These are phyloP conservation scores for Metarhizium sp. DNA, from an alignment of 2,329 filamentous ascomycete species.

Conservation along the genomic window DNA sequence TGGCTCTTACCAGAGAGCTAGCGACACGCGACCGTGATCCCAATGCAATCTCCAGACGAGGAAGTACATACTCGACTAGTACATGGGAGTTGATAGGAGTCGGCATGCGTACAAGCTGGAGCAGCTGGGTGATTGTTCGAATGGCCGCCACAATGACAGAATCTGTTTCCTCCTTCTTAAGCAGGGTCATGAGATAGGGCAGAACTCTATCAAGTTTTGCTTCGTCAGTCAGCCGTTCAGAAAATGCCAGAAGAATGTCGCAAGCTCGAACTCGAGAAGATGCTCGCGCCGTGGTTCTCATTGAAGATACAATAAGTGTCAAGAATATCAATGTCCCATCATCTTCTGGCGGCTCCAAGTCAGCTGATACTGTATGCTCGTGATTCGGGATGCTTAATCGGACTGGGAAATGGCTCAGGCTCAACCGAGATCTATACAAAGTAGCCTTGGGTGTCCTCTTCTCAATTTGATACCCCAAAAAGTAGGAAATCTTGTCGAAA, in stretches of 20 bases:
- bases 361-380: conserved; percentile 56
- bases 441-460: conserved; percentile 21
- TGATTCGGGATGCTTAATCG: conserved; percentile 81
- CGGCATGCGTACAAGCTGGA: conserved; percentile 80
- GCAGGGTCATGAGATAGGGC: conserved; percentile 75
- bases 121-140: conserved; percentile 76
- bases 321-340: conserved; percentile 91
- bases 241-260: conserved; percentile 84
- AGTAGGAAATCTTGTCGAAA: conserved; percentile 96
- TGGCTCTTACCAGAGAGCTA: conserved; percentile 68
- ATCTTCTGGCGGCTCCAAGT: conserved; percentile 56
- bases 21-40: conserved; percentile 36
- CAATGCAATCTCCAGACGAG: conserved; percentile 48
- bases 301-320: conserved; percentile 76
- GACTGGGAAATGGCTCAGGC: conserved; percentile 63
- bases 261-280: conserved; percentile 84
- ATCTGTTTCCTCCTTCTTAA: conserved; percentile 68
- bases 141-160: conserved; percentile 79
- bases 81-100: conserved; percentile 67
- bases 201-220: conserved; percentile 89
- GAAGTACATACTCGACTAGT: conserved; percentile 59
- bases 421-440: conserved; percentile 30
- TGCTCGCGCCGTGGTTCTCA: conserved; percentile 81
- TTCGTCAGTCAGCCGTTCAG: conserved; percentile 86
- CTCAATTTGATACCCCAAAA: conserved; percentile 65